Base-by-base conservation (phyloP, 257 asterid genomes). In the Misopates orontium region DNA sequence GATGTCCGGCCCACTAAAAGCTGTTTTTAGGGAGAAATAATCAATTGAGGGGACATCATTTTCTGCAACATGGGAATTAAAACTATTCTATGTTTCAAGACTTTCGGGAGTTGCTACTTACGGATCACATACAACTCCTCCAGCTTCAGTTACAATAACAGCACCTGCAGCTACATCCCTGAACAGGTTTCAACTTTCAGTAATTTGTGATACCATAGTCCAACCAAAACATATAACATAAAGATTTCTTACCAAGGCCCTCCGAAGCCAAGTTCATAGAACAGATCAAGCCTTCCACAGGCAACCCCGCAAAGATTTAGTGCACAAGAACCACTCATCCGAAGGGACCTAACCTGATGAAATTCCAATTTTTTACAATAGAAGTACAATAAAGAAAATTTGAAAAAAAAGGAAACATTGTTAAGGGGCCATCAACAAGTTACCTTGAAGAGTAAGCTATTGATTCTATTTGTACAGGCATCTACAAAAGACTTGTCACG, bases 91-190 rank as follows among this genome's bases (percentile, higher is more conserved):
- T 36, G 42, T 36, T 5, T 36, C 42, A 36, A 36, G 11, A 36
- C 11, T 19, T 45, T 32, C 5, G 77, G 1, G 53, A 73, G 45
- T 6, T 14, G 60, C 17, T 31, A 79, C 95, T 91, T 75, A 86
- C 91, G 98, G 95, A 83, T 91, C 94, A 82, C 74, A 88, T 40
- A 91, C 62, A 64, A 64, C 79, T 15, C 98, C 96, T 49, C 96
- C 96, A 48, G 95, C 96, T 81, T 86, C 96, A 53, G 81, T 84
- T 56, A 83, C 85, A 52, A 91, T 88, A 60, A 91, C 76, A 75
- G 93, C 96, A 53, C 96, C 98, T 16, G 88, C 96, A 13, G 98
- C 96, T 48, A 88, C 85, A 74, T 91, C 98, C 96, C 95, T 86
- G 79, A 55, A 56, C 44, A 62, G n/a, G 66, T 21, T 13, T 19